phyloP scores from a whole-genome alignment of 2,329 filamentous ascomycete genomes.

The Penicillium sp. region DNA sequence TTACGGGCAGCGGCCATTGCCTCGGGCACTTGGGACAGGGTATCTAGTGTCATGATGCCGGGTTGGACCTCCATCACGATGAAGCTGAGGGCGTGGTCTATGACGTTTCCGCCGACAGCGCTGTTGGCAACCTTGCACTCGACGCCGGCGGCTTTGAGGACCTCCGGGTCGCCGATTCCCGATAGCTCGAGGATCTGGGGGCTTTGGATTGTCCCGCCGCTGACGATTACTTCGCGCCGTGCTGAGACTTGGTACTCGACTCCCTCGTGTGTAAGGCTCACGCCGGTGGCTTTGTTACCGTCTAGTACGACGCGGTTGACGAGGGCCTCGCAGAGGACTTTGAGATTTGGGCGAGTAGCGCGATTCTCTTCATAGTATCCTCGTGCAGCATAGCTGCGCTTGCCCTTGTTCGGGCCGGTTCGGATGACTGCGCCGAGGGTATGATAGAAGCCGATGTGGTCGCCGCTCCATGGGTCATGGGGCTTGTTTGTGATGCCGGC shows the following conservation, averaged over 20 bases:
- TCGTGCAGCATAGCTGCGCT: constrained; percentile 36
- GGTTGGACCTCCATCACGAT: constrained; percentile 11
- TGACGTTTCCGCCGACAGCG: constrained; percentile 43
- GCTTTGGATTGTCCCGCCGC: constrained; percentile 50
- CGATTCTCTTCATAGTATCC: constrained; percentile 33
- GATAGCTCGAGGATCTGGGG: constrained; percentile 54
- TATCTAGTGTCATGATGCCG: constrained; percentile 7
- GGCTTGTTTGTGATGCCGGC: constrained; percentile 7
- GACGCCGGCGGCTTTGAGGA: constrained; percentile 37
- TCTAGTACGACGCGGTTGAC: constrained; percentile 29
- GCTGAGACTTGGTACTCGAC: constrained; percentile 29
- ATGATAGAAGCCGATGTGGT: constrained; percentile 32
- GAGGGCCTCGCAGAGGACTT: constrained; percentile 39
- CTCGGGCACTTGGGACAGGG: constrained; percentile 8
- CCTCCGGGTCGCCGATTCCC: constrained; percentile 46
- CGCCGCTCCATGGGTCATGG: constrained; percentile 31
- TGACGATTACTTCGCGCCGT: constrained; percentile 49
- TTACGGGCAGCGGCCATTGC: constrained; percentile 9
- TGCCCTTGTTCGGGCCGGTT: constrained; percentile 18
- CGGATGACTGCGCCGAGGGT: constrained; percentile 26
- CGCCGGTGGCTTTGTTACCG: constrained; percentile 27
- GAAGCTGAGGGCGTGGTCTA: constrained; percentile 33
- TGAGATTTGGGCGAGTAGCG: constrained; percentile 36
- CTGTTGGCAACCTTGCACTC: constrained; percentile 36
- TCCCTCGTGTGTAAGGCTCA: constrained; percentile 36